Conservation (phyloP, 805 yeast genomes). For the Myxozyma sirexii region DNA sequence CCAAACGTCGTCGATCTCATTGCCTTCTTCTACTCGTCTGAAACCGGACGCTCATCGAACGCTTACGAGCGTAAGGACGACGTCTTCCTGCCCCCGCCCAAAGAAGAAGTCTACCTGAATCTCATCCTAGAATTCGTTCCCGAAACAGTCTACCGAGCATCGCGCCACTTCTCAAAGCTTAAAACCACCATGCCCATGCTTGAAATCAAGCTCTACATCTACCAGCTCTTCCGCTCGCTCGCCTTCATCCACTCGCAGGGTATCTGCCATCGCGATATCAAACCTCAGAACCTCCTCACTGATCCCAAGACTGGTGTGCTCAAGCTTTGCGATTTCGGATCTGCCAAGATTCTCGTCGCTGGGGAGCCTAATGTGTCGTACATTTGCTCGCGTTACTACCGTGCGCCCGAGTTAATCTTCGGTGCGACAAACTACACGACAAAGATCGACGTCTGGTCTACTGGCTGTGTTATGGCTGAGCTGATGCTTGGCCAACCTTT, state of each 20-base stretch:
- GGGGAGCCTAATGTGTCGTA: slow-evolving; percentile 93
- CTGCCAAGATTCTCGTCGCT: slow-evolving; percentile 88
- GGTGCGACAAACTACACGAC: slow-evolving; percentile 97
- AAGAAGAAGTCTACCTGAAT: slow-evolving; percentile 82
- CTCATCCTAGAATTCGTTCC: slow-evolving; percentile 91
- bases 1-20: slow-evolving; percentile 83
- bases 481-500: slow-evolving; percentile 91
- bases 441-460: slow-evolving; percentile 96
- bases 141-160: slow-evolving; percentile 91
- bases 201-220: slow-evolving; percentile 88
- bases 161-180: slow-evolving; percentile 63
- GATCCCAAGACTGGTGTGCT: slow-evolving; percentile 83
- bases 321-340: slow-evolving; percentile 94
- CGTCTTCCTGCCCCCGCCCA: slow-evolving; percentile 50
- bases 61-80: slow-evolving; percentile 25
- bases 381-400: slow-evolving; percentile 92
- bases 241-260: slow-evolving; percentile 71
- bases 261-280: slow-evolving; percentile 89
- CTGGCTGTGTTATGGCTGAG: slow-evolving; percentile 98
- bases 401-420: slow-evolving; percentile 97
- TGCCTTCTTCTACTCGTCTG: slow-evolving; percentile 77
- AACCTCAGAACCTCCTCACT: slow-evolving; percentile 85
- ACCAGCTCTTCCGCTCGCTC: slow-evolving; percentile 72
- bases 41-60: slow-evolving; percentile 21
- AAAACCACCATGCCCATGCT: slow-evolving; percentile 81